Conservation (phyloP, 495 filamentous ascomycete species). For the Terfezia claveryi region DNA sequence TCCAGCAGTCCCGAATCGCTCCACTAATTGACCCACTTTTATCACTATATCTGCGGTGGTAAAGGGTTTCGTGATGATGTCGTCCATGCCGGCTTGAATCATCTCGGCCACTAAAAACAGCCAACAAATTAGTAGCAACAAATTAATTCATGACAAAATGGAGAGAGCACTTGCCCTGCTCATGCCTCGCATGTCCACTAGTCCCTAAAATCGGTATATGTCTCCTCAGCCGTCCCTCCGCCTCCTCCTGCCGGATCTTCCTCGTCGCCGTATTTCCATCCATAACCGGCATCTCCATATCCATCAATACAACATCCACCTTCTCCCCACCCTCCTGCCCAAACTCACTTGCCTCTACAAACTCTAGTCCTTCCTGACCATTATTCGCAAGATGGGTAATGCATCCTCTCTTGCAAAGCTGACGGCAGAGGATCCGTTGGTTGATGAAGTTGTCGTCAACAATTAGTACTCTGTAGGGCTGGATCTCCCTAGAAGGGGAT, state of each 20-base stretch:
- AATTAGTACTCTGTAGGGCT: too few relatives aligned
- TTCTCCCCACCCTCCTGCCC: conserved; percentile 19
- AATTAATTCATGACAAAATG: neutral
- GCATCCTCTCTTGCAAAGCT: conserved; percentile 25
- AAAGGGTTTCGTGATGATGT: conserved; percentile 65
- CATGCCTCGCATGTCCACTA: conserved; percentile 47
- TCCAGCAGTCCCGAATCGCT: too few relatives aligned
- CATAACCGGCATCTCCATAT: conserved; percentile 73
- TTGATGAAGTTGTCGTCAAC: too few relatives aligned
- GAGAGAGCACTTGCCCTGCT: conserved; percentile 27
- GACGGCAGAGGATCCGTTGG: too few relatives aligned
- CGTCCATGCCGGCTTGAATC: conserved; percentile 51
- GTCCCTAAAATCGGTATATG: conserved; percentile 58
- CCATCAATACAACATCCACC: conserved; percentile 52
- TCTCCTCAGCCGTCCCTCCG: conserved; percentile 22
- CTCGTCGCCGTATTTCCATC: conserved; percentile 49
- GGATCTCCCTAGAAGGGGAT: too few relatives aligned
- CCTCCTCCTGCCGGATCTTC: conserved; percentile 41
- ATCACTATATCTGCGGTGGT: conserved; percentile 40
- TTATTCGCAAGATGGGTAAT: conserved; percentile 42
- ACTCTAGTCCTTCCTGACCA: conserved; percentile 49
- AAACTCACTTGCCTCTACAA: conserved; percentile 19
- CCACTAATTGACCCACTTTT: too few relatives aligned
- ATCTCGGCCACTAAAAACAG: conserved; percentile 29
- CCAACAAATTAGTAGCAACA: neutral